Evolutionary conservation across 2,329 filamentous ascomycete species (phyloP), one percentile per base, ranked within the genome.

Genomic region (Alternaria hordeiaustralica): DNA sequence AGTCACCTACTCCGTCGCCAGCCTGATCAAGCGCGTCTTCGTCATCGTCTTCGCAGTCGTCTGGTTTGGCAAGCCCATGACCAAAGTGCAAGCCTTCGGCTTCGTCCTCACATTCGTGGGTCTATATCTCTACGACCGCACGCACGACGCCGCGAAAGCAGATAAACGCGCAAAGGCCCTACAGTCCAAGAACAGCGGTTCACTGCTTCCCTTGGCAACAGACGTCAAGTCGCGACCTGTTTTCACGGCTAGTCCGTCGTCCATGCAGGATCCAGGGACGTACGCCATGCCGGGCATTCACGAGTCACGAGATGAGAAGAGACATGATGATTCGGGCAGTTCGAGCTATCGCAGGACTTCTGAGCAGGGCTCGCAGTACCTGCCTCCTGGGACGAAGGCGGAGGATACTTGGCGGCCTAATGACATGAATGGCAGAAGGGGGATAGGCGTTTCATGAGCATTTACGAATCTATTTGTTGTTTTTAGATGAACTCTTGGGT

Each of bases 1-100:
- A 0, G 96, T 99, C 41, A 98, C 96, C 0, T 99, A 99, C 83
- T 97, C 93, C 0, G 95, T 99, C 41, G 96, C 96, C 36, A 96
- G 92, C 60, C 85, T 99, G 65, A 96, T 99, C 81, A 99, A 99
- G 83, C 91, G 96, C 53, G 96, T 99, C 12, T 97, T 97, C 76
- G 95, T 99, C 75, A 97, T 99, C 72, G 88, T 96, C 63, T 91
- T 97, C 71, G 94, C 96, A 7, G 95, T 99, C 66, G 83, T 98
- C 70, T 99, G 96, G 96, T 99, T 98, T 82, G 91, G 93, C 68
- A 97, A 90, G 79, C 88, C 91, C 2, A 97, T 96, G 30, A 97
- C 93, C 6, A 86, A 85, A 15, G 80, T 96, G 15, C 96, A 99
- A 80, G 93, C 89, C 1, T 85, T 92, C 45, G 96, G 96, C 15